Percentiles rank a stretch among this genome's conserved stretches.
These are phyloP conservation scores for Ophiostoma tasmaniense DNA, from an alignment of 2,329 filamentous ascomycete species.

Conservation along the genomic window DNA sequence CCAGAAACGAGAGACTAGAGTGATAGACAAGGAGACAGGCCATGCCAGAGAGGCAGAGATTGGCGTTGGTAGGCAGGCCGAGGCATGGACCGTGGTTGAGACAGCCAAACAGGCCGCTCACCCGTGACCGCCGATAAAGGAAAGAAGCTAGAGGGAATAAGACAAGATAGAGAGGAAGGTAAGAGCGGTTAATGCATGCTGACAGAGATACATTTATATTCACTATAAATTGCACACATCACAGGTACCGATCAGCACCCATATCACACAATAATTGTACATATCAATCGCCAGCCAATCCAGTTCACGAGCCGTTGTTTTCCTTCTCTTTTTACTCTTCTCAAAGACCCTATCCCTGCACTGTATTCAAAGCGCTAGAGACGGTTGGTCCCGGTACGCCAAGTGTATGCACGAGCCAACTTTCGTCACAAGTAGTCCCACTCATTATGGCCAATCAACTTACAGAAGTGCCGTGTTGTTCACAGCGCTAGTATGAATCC, in stretches of 20 bases:
- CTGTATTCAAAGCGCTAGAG: not conserved
- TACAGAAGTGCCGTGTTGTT: not conserved
- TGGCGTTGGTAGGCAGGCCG: not conserved
- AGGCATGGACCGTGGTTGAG: not conserved
- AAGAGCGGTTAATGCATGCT: not conserved
- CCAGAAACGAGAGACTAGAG: not conserved
- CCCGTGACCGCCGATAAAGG: not conserved
- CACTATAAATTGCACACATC: not conserved
- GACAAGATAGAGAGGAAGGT: not conserved
- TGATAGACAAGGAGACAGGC: not conserved
- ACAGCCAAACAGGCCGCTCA: not conserved
- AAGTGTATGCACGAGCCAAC: slow-evolving; percentile 6
- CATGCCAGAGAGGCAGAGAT: too few species aligned
- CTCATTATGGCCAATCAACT: not conserved
- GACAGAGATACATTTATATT: not conserved
- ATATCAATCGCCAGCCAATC: not conserved
- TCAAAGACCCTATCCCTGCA: slow-evolving; percentile 1
- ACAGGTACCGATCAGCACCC: not conserved
- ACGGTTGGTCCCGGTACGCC: slow-evolving; percentile 11
- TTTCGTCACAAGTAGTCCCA: not conserved
- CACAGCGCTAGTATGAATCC: not conserved
- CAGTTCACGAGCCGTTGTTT: not conserved
- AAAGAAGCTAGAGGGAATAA: not conserved
- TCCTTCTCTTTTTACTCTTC: not conserved
- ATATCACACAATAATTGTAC: not conserved